Evolutionary conservation across 1,139 yeast species (phyloP), one percentile per base, ranked within the genome.

Genomic region (Debaryomyces robertsiae): DNA sequence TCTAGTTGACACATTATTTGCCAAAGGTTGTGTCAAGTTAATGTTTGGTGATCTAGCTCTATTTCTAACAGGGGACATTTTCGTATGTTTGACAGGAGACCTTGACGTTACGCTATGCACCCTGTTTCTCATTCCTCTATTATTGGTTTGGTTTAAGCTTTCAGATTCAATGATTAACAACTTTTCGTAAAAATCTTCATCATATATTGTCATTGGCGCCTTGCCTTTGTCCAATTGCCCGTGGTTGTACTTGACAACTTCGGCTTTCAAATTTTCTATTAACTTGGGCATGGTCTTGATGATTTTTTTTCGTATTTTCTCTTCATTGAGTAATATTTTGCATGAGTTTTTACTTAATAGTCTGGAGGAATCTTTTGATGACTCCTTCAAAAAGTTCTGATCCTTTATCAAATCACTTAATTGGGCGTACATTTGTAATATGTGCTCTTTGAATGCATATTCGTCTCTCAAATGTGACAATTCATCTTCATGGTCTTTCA

Each of bases 351-450:
- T 79, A 46, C 86, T 78, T 39, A 86, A 65, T 31, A 91, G 69
- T 46, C 98, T 73, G 0, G 94, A 82, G 0, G 96, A 82, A 57
- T 93, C 95, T 52, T 81, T 84, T 1, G 87, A 77, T 4, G 94
- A 81, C 48, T 81, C 84, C 34, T 74, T 81, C 30, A 93, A 69
- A 38, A 79, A 79, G 3, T 61, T 56, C 49, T 84, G 84, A 52
- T 89, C 95, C 15, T 68, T 63, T 27, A 81, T 62, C 13, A 91
- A 61, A 6, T 71, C 75, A 36, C 74, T 67, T 47, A 86, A 75
- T 40, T 77, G 78, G 3, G 75, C 70, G 32, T 84, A 78, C 10
- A 77, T 59, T 6, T 69, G 63, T 32, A 89, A 60, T 7, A 88
- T 69, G 0, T 83, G 82, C 43, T 71, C 72, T 43, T 82, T 74